Conservation (phyloP, 345 rosid genomes). For the Cardamine chenopodiifolia region DNA sequence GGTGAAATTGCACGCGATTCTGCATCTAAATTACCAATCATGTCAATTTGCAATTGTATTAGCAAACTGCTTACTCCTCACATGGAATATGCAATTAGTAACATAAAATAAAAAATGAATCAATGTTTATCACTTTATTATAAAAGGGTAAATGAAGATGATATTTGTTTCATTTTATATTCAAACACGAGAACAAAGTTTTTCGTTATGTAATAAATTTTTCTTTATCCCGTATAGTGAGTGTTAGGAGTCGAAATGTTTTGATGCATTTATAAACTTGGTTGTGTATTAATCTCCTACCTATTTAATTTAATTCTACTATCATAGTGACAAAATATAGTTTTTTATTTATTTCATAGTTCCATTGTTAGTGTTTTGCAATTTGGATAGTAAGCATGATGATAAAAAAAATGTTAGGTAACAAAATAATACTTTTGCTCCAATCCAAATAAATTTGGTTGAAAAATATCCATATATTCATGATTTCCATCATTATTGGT, state of each 20-base stretch:
- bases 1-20: not conserved
- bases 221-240: not conserved
- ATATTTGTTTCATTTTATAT: not conserved
- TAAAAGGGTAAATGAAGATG: not conserved
- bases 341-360: not conserved
- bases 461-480: slow-evolving; percentile 7
- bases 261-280: not conserved
- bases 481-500: slow-evolving; percentile 37
- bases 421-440: slow-evolving; percentile 8
- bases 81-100: not conserved
- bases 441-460: slow-evolving; percentile 31
- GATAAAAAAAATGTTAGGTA: slow-evolving; percentile 27
- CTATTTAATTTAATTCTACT: not conserved
- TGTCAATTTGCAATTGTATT: not conserved
- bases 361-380: not conserved
- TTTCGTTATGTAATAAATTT: not conserved
- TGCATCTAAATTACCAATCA: not conserved
- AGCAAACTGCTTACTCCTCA: not conserved
- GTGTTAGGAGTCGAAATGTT: no score
- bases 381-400: slow-evolving; percentile 16
- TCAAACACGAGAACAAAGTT: not conserved
- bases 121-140: not conserved
- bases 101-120: not conserved
- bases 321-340: not conserved
- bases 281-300: not conserved